phyloP scores from a whole-genome alignment of 208 protist species.

The Acanthamoeba healyi region DNA sequence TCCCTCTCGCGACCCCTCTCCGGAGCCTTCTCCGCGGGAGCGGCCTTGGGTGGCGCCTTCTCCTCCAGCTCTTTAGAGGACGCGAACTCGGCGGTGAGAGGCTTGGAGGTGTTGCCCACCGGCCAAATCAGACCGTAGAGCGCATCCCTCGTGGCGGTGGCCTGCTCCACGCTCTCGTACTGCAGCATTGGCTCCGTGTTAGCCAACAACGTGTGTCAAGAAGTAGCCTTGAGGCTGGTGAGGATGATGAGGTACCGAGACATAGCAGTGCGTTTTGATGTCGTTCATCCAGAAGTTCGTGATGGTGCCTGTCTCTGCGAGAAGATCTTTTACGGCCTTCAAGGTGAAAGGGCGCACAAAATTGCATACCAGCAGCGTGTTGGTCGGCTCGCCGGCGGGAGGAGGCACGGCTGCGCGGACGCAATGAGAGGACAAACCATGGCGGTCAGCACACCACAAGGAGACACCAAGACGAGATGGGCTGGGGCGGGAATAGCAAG shows the following conservation, averaged over 20 bases:
- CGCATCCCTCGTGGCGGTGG: not conserved
- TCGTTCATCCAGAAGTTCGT: slow-evolving; percentile 76
- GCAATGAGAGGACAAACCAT: not conserved
- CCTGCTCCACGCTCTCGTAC: slow-evolving; percentile 71
- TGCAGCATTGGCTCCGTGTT: not conserved
- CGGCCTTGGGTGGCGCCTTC: not conserved
- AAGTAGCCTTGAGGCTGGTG: not conserved
- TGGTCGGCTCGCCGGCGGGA: slow-evolving; percentile 34
- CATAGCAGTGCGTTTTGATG: slow-evolving; percentile 76
- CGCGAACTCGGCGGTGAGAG: slow-evolving; percentile 59
- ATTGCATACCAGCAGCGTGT: slow-evolving; percentile 74
- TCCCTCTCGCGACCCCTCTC: slow-evolving; percentile 33
- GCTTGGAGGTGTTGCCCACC: slow-evolving; percentile 15
- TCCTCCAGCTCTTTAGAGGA: not conserved
- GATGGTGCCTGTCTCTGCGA: slow-evolving; percentile 57
- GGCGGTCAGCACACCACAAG: not conserved
- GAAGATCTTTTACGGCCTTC: slow-evolving; percentile 68
- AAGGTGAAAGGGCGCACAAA: slow-evolving; percentile 76
- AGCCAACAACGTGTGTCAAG: no score
- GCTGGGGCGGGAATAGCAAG: not conserved
- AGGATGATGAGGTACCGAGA: not conserved
- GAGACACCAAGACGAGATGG: not conserved
- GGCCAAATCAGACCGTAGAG: slow-evolving; percentile 75
- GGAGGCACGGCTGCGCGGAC: slow-evolving; percentile 17
- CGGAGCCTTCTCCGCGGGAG: not conserved